phyloP scores from a whole-genome alignment of 352 stramenopile genomes.

The Elongisporangium senticosum region DNA sequence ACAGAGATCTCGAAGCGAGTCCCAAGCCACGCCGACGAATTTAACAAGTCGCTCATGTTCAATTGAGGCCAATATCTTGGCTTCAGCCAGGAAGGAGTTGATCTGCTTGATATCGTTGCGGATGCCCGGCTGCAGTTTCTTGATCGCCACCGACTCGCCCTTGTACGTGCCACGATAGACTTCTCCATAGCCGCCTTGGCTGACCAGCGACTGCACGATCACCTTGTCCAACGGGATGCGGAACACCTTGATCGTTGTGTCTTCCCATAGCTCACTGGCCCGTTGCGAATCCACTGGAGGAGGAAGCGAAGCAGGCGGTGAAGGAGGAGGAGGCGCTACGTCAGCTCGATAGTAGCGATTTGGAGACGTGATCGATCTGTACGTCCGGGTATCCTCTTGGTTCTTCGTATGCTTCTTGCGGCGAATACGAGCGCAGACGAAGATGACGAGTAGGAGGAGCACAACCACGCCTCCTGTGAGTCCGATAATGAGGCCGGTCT shows the following conservation, averaged over 20 bases:
- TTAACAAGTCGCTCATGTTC: conserved; percentile 34
- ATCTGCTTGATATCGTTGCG: conserved; percentile 27
- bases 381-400: conserved; percentile 11
- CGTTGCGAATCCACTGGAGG: conserved; percentile 8
- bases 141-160: conserved; percentile 35
- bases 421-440: too few species aligned
- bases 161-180: conserved; percentile 38
- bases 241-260: conserved; percentile 27
- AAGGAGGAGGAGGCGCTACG: too few species aligned
- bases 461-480: conserved; percentile 8
- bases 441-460: too few species aligned
- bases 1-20: conserved; percentile 36
- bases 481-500: conserved; percentile 4
- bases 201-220: conserved; percentile 13
- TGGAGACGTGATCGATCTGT: conserved; percentile 12
- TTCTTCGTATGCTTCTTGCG: conserved; percentile 7
- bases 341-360: conserved; percentile 5
- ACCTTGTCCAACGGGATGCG: conserved; percentile 31
- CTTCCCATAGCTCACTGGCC: conserved; percentile 22
- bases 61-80: conserved; percentile 38
- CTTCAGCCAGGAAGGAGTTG: conserved; percentile 35
- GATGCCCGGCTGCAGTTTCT: conserved; percentile 26
- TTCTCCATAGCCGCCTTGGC: conserved; percentile 37
- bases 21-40: conserved; percentile 47
- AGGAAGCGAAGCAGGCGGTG: too few species aligned